Evolutionary conservation across 345 rosid species (phyloP), one percentile per base, ranked within the genome.

Genomic region (Ceriops tagal): DNA sequence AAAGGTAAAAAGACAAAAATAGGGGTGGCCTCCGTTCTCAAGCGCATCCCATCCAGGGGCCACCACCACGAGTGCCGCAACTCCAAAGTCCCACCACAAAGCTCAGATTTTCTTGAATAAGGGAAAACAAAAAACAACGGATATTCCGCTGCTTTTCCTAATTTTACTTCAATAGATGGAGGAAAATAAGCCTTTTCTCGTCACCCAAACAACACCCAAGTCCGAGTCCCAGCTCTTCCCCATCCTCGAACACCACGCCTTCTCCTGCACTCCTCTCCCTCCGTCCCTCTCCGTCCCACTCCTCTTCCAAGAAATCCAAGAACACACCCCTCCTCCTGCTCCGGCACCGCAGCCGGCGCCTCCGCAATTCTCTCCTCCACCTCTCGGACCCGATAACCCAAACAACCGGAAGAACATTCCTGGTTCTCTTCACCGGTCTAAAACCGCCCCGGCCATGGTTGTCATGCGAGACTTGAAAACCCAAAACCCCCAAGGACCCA

Each of bases 361-460:
- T 4, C 52, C 3, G 0, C 73, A 24, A 2, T n/a, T 20, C 11
- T 67, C 35, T 19, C 67, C 70, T 16, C 62, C 66, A 1, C 22
- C 59, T 18, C 37, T 62, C 5, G 66, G 67, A 13, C 20, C 21
- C 49, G 72, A 65, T 27, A 3, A 53, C 39, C 62, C 75, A 1
- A 37, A 2, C 27, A 21, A 74, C 56, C 35, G 21, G 0, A 57
- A 26, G 7, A 65, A 56, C 39, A 82, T 70, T 43, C 82, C 73
- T 5, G 73, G 84, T 16, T 67, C 91, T 21, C 92, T 93, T 59
- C 96, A 80, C 62, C 79, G 98, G 15, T 84, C 79, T 64, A 85
- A 74, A 65, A 91, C 98, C 2, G 96, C 98, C 39, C 97, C 98
- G 10, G 98, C 96, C 57, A 81, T 93, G 92, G 81, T 83, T 11